A percentile compares a stretch with the other conserved stretches of the same genome.
Conservation (phyloP, 2,329 filamentous ascomycete species). For the Nemania sp. region DNA sequence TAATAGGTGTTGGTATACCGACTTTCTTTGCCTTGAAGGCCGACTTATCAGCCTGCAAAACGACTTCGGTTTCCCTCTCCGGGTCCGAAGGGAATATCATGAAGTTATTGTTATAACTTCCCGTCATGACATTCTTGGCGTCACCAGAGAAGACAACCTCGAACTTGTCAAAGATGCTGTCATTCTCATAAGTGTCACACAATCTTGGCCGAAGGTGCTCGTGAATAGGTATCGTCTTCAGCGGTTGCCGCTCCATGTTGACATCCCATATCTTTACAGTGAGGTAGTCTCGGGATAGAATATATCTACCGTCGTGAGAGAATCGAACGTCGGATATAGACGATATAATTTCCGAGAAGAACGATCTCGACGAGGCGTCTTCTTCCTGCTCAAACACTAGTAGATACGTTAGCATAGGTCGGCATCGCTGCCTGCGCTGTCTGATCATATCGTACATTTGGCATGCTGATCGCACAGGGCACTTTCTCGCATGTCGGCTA, state of each 20-base stretch:
- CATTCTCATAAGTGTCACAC: conserved; percentile 98
- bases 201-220: conserved; percentile 92
- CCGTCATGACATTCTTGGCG: conserved; percentile 99
- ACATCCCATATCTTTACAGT: conserved; percentile 99
- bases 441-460: conserved; percentile 68
- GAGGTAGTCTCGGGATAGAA: conserved; percentile 94
- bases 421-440: not conserved
- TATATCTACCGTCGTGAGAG: conserved; percentile 94
- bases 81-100: conserved; percentile 99
- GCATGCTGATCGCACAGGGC: conserved; percentile 94
- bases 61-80: conserved; percentile 94
- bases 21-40: conserved; percentile 99
- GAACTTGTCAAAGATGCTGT: conserved; percentile 99
- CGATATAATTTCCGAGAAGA: conserved; percentile 99
- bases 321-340: conserved; percentile 99
- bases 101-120: conserved; percentile 99
- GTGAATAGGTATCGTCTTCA: conserved; percentile 99
- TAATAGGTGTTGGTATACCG: conserved; percentile 95
- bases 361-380: conserved; percentile 93
- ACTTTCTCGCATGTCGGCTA: conserved; percentile 97
- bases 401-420: conserved; percentile 21
- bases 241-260: conserved; percentile 95
- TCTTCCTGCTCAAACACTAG: conserved; percentile 98
- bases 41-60: conserved; percentile 96
- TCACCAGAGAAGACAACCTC: conserved; percentile 99